Evolutionary conservation across 169 alveolate genomes (phyloP), one percentile per base, ranked within the genome.

Genomic region (Cryptosporidium ryanae): DNA sequence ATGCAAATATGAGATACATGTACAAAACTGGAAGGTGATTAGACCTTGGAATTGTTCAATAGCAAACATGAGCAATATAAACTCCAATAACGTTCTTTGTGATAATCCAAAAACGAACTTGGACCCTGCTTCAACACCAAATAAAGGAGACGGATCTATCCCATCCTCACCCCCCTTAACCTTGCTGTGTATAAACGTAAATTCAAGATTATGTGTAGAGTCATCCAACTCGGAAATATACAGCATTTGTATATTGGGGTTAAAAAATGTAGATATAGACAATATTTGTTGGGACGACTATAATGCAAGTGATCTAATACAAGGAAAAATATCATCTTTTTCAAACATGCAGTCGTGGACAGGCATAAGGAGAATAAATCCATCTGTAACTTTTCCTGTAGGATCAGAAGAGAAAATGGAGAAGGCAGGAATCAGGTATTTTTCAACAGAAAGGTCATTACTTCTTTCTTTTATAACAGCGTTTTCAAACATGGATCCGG

Each of bases 401-500:
- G 71, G 71, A 34, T 55, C 71, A 1, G 87, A 76, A 59, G 87
- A 76, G 34, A 59, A 46, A 43, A 76, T 76, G 87, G 71, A 76
- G 17, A 54, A 76, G 29, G 57, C 87, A 13, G 87, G 87, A 10
- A 76, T 76, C 32, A 59, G 46, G 0, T 76, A 76, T 46, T 76
- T 59, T 29, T 76, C 87, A 21, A 59, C 70, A 12, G 87, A 76
- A 23, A 76, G 71, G 23, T 76, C 87, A 15, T 48, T 76, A 46
- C 43, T 67, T 15, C 32, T 83, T n/a, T 38, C 84, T 31, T 70
- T 84, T 66, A 34, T 61, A 27, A 43, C 64, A 0, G 27, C 64
- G 21, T 71, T 67, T 46, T 71, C 84, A 1, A 70, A 48, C 13
- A 52, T 90, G 3, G 95, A 92, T 61, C 95, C 95, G 12, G 95